These are phyloP conservation scores for Fusarium redolens DNA, from an alignment of 2,329 filamentous ascomycete genomes.

Conservation along the genomic window DNA sequence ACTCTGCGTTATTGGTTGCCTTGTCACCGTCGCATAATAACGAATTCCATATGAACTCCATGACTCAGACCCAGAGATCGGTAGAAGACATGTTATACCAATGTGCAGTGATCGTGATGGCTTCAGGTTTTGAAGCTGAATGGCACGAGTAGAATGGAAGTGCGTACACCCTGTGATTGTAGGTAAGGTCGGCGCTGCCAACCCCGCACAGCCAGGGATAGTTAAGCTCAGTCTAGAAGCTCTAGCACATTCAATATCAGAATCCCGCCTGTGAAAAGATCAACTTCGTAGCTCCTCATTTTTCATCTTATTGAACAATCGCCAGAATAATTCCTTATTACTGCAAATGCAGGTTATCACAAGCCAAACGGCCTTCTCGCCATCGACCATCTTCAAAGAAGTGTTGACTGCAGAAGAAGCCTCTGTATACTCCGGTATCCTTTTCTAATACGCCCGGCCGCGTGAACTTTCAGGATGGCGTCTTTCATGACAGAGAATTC, in stretches of 20 bases:
- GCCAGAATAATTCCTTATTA: conserved; percentile 3
- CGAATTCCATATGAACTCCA: background rate
- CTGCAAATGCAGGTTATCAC: background rate
- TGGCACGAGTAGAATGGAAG: background rate
- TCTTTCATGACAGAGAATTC: conserved; percentile 36
- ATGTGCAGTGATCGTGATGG: background rate
- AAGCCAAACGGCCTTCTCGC: background rate
- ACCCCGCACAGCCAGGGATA: conserved; percentile 38
- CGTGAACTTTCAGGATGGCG: conserved; percentile 5
- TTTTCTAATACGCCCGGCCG: background rate
- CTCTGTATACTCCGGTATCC: background rate
- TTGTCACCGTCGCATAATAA: background rate
- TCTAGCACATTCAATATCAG: background rate
- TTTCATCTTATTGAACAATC: background rate
- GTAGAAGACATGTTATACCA: background rate
- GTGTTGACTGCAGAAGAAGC: background rate
- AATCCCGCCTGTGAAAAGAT: background rate
- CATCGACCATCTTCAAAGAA: background rate
- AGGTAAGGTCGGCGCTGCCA: conserved; percentile 16
- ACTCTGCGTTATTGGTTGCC: background rate
- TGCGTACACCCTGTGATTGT: background rate
- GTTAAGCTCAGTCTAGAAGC: conserved; percentile 7
- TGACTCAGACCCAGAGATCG: background rate
- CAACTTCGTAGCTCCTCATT: background rate
- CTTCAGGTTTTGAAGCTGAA: background rate